Base-by-base conservation (phyloP, 495 filamentous ascomycete species). In the Aspergillus indologenus region DNA sequence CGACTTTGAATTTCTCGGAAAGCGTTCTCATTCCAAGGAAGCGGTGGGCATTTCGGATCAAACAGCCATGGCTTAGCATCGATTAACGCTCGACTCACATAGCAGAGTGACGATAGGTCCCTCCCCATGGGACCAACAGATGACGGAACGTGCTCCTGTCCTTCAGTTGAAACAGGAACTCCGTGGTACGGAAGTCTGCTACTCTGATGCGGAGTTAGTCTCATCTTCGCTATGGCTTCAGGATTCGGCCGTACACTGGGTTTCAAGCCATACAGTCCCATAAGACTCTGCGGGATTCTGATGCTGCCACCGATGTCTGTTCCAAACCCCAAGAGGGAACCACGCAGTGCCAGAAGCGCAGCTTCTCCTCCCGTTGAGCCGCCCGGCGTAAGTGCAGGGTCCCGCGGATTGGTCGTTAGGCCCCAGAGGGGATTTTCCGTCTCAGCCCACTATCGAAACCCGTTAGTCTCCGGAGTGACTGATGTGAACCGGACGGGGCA, bases 351-450 rank as follows among this genome's bases (percentile, higher is more conserved):
- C 24, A 89, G 63, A 34, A 90, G 67, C 3, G 80, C 83, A 3
- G 73, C 82, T 66, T 90, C 87, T 18, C 88, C 88, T 9, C 87
- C 86, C 0, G 83, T 82, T 14, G 81, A 84, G 3, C 86, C 87
- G 4, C 87, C 85, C 0, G 81, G 59, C 0, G 81, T 83, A 17
- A 76, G 70, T 5, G 63, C 65, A 53, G 74, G 71, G 54, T 83
- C 74, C 6, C 71, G 61, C n/a, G 81, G 76, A 55, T 83, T 82
- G 2, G 68, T 63, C 0, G 81, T 84, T 19, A 80, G 62, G n/a
- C 81, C 80, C 72, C 79, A 83, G 1, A 84, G 69, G 19, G 80
- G 81, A 62, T 82, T 83, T 18, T 80, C 75, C 0, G 81, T 84
- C 60, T 83, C 81, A 21, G 72, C 73, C 80, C 71, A 77, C 73